A percentile compares a stretch with the other conserved stretches of the same genome.
Evolutionary conservation across 495 filamentous ascomycete genomes (phyloP).

Genomic region (Aspergillus bridgeri): DNA sequence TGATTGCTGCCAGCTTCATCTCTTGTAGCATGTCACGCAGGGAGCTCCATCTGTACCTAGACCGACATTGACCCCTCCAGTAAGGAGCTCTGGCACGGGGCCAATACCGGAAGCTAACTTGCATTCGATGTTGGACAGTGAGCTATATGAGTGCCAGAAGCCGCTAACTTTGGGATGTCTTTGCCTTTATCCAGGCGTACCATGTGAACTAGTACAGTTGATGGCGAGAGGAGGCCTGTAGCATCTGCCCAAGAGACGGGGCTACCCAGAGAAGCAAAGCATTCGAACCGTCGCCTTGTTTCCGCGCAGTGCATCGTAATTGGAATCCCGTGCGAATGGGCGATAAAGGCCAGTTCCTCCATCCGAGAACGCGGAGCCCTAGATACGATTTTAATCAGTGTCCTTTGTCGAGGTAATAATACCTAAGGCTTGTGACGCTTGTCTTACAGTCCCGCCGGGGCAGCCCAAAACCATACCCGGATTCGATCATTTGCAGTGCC

Average conservation of each 20-base stretch:
- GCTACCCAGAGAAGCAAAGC: conserved; percentile 37
- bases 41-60: conserved; percentile 50
- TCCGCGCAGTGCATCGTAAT: conserved; percentile 45
- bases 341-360: conserved; percentile 14
- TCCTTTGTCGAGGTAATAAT: background rate
- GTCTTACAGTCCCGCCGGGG: conserved; percentile 45
- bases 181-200: conserved; percentile 42
- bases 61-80: conserved; percentile 36
- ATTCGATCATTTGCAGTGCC: conserved; percentile 44
- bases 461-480: conserved; percentile 49
- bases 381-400: background rate
- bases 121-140: conserved; percentile 50
- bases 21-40: conserved; percentile 50
- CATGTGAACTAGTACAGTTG: conserved; percentile 44
- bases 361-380: background rate
- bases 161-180: conserved; percentile 37
- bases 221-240: conserved; percentile 36
- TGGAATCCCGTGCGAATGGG: conserved; percentile 38
- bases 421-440: no score
- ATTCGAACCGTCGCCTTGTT: conserved; percentile 36
- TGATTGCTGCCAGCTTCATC: conserved; percentile 49
- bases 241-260: conserved; percentile 43
- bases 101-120: conserved; percentile 50
- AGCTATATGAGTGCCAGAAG: conserved; percentile 43
- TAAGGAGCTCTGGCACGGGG: conserved; percentile 39